Conservation (phyloP, 1,284 basidiomycete species). For the Mycena sp. region DNA sequence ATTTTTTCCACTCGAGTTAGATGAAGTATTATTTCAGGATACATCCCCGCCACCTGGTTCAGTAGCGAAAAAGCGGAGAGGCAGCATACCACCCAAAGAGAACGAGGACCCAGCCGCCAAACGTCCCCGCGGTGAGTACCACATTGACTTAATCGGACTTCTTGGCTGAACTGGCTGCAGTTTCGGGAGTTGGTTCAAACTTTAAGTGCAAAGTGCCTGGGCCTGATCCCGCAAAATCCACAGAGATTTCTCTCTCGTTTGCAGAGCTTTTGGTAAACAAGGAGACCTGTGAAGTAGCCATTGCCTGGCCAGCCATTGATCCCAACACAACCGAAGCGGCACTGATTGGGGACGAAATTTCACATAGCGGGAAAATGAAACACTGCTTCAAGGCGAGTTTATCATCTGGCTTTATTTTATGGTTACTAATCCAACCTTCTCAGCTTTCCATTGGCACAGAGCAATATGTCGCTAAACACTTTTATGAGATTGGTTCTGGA, state of each 20-base stretch:
- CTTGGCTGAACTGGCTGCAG: not conserved
- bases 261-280: not conserved
- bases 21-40: too few species aligned
- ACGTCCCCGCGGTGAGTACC: not conserved
- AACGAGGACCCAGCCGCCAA: not conserved
- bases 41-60: not conserved
- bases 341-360: not conserved
- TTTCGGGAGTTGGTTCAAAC: not conserved
- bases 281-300: not conserved
- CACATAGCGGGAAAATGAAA: not conserved
- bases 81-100: not conserved
- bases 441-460: not conserved
- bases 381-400: not conserved
- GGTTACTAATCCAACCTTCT: not conserved
- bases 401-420: not conserved
- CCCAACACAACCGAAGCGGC: not conserved
- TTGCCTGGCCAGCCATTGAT: not conserved
- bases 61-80: not conserved
- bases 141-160: not conserved
- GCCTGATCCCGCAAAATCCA: slow-evolving; percentile 7
- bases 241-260: not conserved
- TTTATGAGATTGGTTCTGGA: not conserved
- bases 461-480: not conserved
- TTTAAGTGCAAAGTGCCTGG: not conserved
- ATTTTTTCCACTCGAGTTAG: too few species aligned